Percentiles rank a stretch among this genome's conserved stretches.
Conservation (phyloP, 2,329 filamentous ascomycete species). For the Orbilia quercus region DNA sequence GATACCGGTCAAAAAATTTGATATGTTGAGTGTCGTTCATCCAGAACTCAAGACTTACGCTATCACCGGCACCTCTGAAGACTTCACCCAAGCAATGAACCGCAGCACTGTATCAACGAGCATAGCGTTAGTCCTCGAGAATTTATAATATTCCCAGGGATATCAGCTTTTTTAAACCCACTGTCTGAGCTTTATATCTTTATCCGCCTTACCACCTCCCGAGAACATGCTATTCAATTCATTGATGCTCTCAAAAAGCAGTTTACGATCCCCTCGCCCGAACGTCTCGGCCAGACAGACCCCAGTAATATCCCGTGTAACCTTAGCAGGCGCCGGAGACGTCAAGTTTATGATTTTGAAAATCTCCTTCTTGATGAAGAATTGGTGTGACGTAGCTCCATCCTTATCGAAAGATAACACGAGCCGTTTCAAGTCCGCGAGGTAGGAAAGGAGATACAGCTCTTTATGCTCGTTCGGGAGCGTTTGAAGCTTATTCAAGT, state of each 20-base stretch:
- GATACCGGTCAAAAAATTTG: slow-evolving; percentile 52
- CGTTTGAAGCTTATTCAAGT: slow-evolving; percentile 86
- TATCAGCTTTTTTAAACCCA: slow-evolving; percentile 41
- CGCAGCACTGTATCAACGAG: slow-evolving; percentile 69
- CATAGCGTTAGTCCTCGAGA: slow-evolving; percentile 2
- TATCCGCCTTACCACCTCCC: slow-evolving; percentile 79
- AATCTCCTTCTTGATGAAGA: slow-evolving; percentile 91
- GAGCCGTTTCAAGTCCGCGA: slow-evolving; percentile 83
- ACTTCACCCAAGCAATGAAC: slow-evolving; percentile 87
- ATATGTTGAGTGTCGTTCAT: slow-evolving; percentile 38
- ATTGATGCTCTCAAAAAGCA: slow-evolving; percentile 93
- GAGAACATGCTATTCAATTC: slow-evolving; percentile 80
- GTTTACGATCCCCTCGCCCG: slow-evolving; percentile 84
- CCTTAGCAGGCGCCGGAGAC: slow-evolving; percentile 83
- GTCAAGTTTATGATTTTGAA: slow-evolving; percentile 89
- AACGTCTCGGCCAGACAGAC: slow-evolving; percentile 86
- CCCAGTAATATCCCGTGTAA: slow-evolving; percentile 89
- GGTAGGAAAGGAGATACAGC: slow-evolving; percentile 89
- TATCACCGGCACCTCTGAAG: slow-evolving; percentile 92
- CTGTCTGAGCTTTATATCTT: slow-evolving; percentile 81
- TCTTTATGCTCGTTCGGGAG: slow-evolving; percentile 95
- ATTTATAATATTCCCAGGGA: not conserved
- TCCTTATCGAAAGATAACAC: slow-evolving; percentile 79
- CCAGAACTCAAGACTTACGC: slow-evolving; percentile 63
- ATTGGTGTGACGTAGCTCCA: slow-evolving; percentile 86